These are phyloP conservation scores for Talinum fruticosum DNA, from an alignment of 148 eudicot species.

Conservation along the genomic window DNA sequence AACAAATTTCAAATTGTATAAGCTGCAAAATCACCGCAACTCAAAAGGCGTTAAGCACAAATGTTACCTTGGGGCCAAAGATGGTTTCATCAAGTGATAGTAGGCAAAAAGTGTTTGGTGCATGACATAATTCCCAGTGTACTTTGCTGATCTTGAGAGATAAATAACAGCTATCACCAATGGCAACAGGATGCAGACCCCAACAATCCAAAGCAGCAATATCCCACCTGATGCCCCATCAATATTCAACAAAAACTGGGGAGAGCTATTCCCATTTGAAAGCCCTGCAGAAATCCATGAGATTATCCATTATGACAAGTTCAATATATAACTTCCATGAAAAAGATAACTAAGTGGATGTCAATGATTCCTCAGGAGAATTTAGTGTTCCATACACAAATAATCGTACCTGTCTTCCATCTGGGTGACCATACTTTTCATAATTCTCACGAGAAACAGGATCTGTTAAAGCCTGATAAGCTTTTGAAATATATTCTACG, in stretches of 20 bases:
- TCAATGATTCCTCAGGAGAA: background rate
- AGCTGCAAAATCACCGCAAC: background rate
- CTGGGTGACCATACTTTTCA: constrained; percentile 99
- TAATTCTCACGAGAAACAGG: constrained; percentile 87
- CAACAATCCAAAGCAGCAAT: constrained; percentile 73
- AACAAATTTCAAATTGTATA: background rate
- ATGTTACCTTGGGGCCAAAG: constrained; percentile 80
- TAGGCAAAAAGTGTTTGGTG: constrained; percentile 73
- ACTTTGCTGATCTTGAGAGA: constrained; percentile 73
- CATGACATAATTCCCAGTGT: constrained; percentile 83
- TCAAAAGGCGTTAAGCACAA: constrained; percentile 6
- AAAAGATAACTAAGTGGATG: background rate
- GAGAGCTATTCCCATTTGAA: constrained; percentile 96
- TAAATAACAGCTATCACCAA: constrained; percentile 76
- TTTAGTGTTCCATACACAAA: background rate
- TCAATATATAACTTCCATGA: background rate
- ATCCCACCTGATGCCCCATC: constrained; percentile 86
- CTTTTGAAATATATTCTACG: constrained; percentile 86
- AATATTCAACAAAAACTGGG: constrained; percentile 73
- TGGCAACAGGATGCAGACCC: constrained; percentile 79
- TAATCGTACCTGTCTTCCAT: constrained; percentile 87
- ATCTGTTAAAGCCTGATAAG: constrained; percentile 94
- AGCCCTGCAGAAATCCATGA: constrained; percentile 55
- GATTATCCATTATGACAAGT: constrained; percentile 2
- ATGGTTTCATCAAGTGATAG: constrained; percentile 78